Evolutionary conservation across 2,329 filamentous ascomycete species (phyloP).

Genomic region (Kalaharituber pfeilii): DNA sequence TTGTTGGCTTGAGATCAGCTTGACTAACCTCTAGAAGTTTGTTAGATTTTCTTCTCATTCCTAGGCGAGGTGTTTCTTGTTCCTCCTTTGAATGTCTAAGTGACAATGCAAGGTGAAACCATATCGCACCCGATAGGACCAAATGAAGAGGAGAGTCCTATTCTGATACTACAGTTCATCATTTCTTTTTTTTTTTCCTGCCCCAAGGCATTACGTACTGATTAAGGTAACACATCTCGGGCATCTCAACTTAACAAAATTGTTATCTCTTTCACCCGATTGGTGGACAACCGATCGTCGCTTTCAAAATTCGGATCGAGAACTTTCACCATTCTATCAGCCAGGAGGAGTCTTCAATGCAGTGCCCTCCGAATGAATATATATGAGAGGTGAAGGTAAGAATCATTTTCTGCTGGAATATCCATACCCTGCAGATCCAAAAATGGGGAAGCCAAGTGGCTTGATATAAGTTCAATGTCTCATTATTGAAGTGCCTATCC

Average conservation of each 20-base stretch:
- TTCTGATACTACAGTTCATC: not conserved
- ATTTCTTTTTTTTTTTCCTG: conserved; percentile 1
- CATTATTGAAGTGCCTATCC: not conserved
- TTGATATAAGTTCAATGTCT: not conserved
- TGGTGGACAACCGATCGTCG: not conserved
- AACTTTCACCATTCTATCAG: not conserved
- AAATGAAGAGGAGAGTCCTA: not conserved
- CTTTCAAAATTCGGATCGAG: not conserved
- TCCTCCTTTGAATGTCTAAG: not conserved
- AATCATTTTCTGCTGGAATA: not conserved
- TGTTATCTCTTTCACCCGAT: conserved; percentile 1
- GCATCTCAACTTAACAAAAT: not conserved
- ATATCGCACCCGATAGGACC: not conserved
- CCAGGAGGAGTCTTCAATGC: not conserved
- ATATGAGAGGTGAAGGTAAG: not conserved
- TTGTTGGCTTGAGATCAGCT: no score
- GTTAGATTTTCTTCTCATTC: not conserved
- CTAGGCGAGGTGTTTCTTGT: not conserved
- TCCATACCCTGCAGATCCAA: not conserved
- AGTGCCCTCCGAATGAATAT: not conserved
- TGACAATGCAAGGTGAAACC: not conserved
- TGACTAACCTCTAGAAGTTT: not conserved
- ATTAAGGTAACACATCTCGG: not conserved
- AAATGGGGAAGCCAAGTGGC: not conserved
- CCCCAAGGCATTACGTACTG: conserved; percentile 1